Conservation (phyloP, 805 yeast species). For the Candida nanaspora region DNA sequence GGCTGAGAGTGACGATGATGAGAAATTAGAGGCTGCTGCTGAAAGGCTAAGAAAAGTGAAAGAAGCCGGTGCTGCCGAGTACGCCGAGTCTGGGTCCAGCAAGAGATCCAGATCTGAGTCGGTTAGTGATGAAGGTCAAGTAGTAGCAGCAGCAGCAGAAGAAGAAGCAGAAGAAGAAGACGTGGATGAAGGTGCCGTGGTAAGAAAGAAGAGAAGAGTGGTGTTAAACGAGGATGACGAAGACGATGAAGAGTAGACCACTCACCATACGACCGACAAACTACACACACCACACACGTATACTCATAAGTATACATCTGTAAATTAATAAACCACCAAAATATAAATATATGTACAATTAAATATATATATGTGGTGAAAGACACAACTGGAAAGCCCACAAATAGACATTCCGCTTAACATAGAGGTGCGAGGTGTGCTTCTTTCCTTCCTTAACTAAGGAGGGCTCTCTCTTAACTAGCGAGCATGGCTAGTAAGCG, state of each 20-base stretch:
- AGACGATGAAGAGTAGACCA: conserved; percentile 10
- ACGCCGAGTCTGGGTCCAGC: conserved; percentile 31
- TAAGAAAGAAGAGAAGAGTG: conserved; percentile 37
- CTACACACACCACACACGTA: no score
- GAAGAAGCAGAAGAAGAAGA: conserved; percentile 19
- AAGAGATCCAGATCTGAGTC: conserved; percentile 34
- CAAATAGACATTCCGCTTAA: no score
- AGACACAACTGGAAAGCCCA: no score
- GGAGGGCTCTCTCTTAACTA: no score
- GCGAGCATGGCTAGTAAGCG: no score
- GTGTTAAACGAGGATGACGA: conserved; percentile 44
- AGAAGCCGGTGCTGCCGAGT: conserved; percentile 47
- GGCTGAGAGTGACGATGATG: conserved; percentile 8
- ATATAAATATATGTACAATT: no score
- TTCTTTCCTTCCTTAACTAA: no score
- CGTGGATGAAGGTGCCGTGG: conserved; percentile 41
- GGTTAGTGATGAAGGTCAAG: conserved; percentile 39
- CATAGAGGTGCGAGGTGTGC: no score
- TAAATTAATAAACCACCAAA: no score
- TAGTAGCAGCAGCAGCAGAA: conserved; percentile 25
- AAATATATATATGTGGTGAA: no score
- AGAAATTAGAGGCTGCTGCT: conserved; percentile 45
- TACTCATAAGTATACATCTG: no score
- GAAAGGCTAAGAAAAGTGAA: conserved; percentile 51
- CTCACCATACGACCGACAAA: not conserved